These are phyloP conservation scores for Sphenostylis stenocarpa DNA, from an alignment of 306 rosid species.

Conservation along the genomic window DNA sequence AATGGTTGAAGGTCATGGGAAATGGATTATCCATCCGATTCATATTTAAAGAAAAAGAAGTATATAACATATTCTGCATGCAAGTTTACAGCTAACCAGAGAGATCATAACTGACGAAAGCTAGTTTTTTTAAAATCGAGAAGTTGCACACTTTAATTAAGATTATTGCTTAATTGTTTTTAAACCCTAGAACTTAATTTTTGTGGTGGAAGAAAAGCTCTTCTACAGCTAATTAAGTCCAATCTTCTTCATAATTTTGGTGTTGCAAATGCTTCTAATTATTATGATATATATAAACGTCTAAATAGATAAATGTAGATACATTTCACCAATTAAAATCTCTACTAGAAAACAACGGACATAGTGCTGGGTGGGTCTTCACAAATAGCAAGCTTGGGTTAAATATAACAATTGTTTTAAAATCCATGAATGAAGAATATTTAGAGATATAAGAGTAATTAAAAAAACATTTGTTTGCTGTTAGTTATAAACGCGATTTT, in stretches of 20 bases:
- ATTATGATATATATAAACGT: neutral
- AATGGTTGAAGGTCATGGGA: neutral
- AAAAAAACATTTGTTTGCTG: neutral
- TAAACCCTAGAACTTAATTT: constrained; percentile 29
- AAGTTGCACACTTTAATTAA: neutral
- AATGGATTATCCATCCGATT: neutral
- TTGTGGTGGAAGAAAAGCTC: neutral
- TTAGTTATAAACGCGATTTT: neutral
- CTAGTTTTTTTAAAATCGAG: neutral
- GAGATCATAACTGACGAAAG: neutral
- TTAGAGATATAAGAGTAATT: neutral
- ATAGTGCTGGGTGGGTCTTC: neutral
- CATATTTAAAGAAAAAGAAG: neutral
- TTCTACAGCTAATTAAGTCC: neutral
- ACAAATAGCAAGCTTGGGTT: neutral
- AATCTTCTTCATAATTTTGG: neutral
- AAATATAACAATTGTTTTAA: neutral
- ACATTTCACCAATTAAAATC: neutral
- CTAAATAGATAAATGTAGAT: neutral
- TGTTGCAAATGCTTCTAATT: neutral
- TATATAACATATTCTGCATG: neutral
- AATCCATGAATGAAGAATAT: neutral
- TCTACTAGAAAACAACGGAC: neutral
- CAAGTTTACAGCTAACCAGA: neutral
- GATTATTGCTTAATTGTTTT: neutral